Evolutionary conservation across 192 early-diverging fungal species (phyloP).

Genomic region (Rhizoclosmatium globosum): DNA sequence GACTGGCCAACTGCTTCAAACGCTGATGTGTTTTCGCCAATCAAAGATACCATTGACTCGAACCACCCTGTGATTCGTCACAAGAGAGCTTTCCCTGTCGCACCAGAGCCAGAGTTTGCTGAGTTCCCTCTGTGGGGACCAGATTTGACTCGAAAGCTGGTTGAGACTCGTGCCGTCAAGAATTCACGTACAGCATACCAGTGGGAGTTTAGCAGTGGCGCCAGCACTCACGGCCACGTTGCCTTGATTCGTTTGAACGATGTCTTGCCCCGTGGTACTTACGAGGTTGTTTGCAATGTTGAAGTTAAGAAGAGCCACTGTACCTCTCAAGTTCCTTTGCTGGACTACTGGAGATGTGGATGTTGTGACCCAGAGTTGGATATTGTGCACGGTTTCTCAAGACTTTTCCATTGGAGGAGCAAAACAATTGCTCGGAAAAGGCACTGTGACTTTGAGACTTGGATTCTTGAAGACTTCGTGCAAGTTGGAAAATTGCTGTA

Average conservation of each 20-base stretch:
- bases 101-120: slow-evolving; percentile 41
- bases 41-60: neutral
- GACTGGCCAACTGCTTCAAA: slow-evolving; percentile 40
- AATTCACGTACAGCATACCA: slow-evolving; percentile 18
- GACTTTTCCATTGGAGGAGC: slow-evolving; percentile 39
- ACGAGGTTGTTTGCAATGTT: slow-evolving; percentile 43
- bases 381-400: slow-evolving; percentile 36
- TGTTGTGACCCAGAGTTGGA: slow-evolving; percentile 43
- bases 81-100: slow-evolving; percentile 29
- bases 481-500: slow-evolving; percentile 39
- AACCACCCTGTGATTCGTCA: slow-evolving; percentile 25
- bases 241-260: slow-evolving; percentile 36
- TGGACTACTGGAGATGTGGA: slow-evolving; percentile 35
- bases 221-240: slow-evolving; percentile 39
- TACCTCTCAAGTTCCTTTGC: slow-evolving; percentile 42
- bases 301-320: slow-evolving; percentile 31
- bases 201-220: slow-evolving; percentile 39
- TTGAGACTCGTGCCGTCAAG: slow-evolving; percentile 26
- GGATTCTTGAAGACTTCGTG: slow-evolving; percentile 38
- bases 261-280: slow-evolving; percentile 37
- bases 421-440: slow-evolving; percentile 35
- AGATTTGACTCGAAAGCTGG: slow-evolving; percentile 3
- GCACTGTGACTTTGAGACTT: slow-evolving; percentile 29
- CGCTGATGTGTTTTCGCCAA: slow-evolving; percentile 32
- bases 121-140: slow-evolving; percentile 29